Evolutionary conservation across 208 protist species (phyloP), one percentile per base, ranked within the genome.

Genomic region (Wallacemonas sp.): DNA sequence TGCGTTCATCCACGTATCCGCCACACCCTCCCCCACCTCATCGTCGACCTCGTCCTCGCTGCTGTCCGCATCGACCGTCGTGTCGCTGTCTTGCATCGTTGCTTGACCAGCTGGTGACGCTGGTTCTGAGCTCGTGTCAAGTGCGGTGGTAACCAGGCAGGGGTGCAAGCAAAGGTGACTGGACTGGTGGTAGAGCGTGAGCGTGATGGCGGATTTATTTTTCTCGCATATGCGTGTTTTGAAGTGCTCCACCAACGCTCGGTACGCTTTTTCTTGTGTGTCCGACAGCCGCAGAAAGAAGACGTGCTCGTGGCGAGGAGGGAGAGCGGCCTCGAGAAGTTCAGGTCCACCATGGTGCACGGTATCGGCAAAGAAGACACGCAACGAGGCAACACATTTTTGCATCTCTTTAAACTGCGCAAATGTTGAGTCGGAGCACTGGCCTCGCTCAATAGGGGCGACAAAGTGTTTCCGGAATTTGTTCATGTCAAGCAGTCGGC

Each of bases 141-240:
- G 14, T 19, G 70, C 53, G 5, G 49, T 39, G 11, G 44, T 34
- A 22, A 49, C 31, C 12, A 89, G 39, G 31, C 15, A 56, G 0
- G 90, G 84, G 56, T 95, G 90, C 26, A 77, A 72, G 65, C 83
- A 91, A 22, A 95, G 72, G 64, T 93, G 90, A 6, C 86, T 88
- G 2, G 83, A 77, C 17, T 77, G 58, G 64, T 93, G 86, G 64
- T 91, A 85, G 21, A 95, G 49, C 21, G 24, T 22, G 22, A 86
- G 67, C 26, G 77, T 62, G 21, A 81, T 53, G 12, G 64, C 75
- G 1, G 51, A 54, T 6, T 62, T 70, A 0, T 51, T 66, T 38
- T 64, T 72, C 28, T 72, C 68, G n/a, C 28, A 9, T 14, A 19
- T 33, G 44, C 22, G 4, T 24, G 28, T 5, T 21, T 38, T 34